Evolutionary conservation across 1,284 basidiomycete species (phyloP), one percentile per base, ranked within the genome.

Genomic region (Singerocomus inundabilis): DNA sequence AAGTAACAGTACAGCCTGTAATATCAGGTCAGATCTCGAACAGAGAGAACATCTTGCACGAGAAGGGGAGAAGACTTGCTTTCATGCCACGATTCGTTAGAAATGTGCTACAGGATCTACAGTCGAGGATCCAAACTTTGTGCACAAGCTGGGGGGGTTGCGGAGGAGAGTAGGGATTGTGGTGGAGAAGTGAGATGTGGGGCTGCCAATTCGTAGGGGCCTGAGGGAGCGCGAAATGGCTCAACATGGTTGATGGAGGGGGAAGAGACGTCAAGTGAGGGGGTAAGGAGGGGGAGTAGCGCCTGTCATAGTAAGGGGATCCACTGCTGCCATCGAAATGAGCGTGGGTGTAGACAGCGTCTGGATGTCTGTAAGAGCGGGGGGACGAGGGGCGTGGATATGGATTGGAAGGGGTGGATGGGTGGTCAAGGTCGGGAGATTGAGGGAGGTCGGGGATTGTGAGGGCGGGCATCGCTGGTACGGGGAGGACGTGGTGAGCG

Each of bases 21-120:
- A 24, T 34, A 44, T 42, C 4, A 18, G 25, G 33, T 66, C 25
- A 67, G 58, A 16, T 35, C 40, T 21, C 32, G 28, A 33, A 36
- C 11, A 26, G 31, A n/a, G 32, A 35, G 29, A 12, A 29, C n/a
- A 35, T 32, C 42, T 40, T 38, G 46, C 18, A 36, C 29, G 42
- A 48, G 32, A 44, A 31, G 38, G 42, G 33, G 46, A 32, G 41
- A 40, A 24, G 40, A 71, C 75, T 62, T 57, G 82, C 87, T 77
- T 88, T 88, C 90, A 93, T 92, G 43, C 85, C 90, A 16, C 91
- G 79, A 66, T 93, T 91, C 16, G 88, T 88, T 41, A 92, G 68
- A 64, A 93, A 92, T 39, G 75, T 79, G 31, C 77, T 75, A 64
- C 90, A 93, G 16, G 80, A 76, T 57, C 77, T 82, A 70, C 91